These are phyloP conservation scores for Fusarium zealandicum DNA, from an alignment of 2,329 filamentous ascomycete genomes.

Conservation along the genomic window DNA sequence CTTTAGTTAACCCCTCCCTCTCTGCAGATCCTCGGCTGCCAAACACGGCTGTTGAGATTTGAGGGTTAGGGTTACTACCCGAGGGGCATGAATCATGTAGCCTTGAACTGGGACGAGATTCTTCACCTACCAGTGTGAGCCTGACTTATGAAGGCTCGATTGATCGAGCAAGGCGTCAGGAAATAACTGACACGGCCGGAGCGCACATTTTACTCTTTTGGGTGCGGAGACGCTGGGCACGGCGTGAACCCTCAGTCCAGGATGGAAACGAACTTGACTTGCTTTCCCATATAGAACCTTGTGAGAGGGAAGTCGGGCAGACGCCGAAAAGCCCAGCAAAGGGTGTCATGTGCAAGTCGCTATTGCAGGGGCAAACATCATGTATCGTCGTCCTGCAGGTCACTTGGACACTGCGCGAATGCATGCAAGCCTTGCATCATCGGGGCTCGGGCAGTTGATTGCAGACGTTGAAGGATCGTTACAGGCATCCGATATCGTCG, in stretches of 20 bases:
- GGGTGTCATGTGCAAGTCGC: neutral
- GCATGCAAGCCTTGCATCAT: neutral
- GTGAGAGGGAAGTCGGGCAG: neutral
- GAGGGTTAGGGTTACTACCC: slow-evolving; percentile 6
- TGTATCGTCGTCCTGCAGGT: neutral
- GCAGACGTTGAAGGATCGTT: neutral
- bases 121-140: too few relatives aligned
- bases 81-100: neutral
- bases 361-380: neutral
- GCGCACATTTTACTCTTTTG: too few relatives aligned
- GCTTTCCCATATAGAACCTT: neutral
- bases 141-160: too few relatives aligned
- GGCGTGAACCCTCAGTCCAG: too few relatives aligned
- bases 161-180: too few relatives aligned
- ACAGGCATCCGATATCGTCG: neutral
- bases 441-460: neutral
- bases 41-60: slow-evolving; percentile 39
- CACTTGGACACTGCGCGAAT: neutral
- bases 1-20: slow-evolving; percentile 34
- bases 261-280: neutral
- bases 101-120: too few relatives aligned
- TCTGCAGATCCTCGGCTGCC: slow-evolving; percentile 38
- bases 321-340: neutral
- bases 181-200: too few relatives aligned
- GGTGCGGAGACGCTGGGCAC: too few relatives aligned